Conservation (phyloP, 441 rosid genomes). For the Monsonia emarginata region DNA sequence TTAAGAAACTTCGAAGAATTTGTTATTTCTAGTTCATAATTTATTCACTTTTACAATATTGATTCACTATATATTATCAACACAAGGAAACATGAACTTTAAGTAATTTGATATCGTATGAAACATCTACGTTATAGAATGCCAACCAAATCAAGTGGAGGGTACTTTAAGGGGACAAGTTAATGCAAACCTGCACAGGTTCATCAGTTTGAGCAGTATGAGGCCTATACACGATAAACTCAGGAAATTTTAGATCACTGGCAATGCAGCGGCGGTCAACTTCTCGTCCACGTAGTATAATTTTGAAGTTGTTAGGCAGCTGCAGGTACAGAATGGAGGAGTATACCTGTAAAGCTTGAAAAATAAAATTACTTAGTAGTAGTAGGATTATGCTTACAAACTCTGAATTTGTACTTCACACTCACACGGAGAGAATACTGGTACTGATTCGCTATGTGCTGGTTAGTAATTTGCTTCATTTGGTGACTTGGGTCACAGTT, state of each 20-base stretch:
- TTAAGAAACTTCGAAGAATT: not conserved
- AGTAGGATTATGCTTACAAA: not conserved
- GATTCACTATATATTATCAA: not conserved
- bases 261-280: constrained; percentile 22
- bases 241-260: constrained; percentile 20
- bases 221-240: constrained; percentile 24
- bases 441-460: constrained; percentile 13
- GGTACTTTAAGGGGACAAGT: not conserved
- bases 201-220: constrained; percentile 5
- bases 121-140: constrained; percentile 9
- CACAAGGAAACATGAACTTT: not conserved
- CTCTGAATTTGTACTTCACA: not conserved
- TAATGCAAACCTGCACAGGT: constrained; percentile 6
- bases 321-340: constrained; percentile 27
- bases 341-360: constrained; percentile 23
- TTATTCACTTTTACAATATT: not conserved
- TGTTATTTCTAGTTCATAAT: not conserved
- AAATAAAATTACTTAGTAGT: not conserved
- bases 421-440: constrained; percentile 18
- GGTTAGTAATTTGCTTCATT: not conserved
- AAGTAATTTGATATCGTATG: not conserved
- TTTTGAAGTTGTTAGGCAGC: constrained; percentile 21
- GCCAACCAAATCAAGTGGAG: not conserved
- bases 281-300: constrained; percentile 20
- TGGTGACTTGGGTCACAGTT: constrained; percentile 10